A percentile compares a stretch with the other conserved stretches of the same genome.
Conservation (phyloP, 305 asterid species). For the Plantago lanceolata region DNA sequence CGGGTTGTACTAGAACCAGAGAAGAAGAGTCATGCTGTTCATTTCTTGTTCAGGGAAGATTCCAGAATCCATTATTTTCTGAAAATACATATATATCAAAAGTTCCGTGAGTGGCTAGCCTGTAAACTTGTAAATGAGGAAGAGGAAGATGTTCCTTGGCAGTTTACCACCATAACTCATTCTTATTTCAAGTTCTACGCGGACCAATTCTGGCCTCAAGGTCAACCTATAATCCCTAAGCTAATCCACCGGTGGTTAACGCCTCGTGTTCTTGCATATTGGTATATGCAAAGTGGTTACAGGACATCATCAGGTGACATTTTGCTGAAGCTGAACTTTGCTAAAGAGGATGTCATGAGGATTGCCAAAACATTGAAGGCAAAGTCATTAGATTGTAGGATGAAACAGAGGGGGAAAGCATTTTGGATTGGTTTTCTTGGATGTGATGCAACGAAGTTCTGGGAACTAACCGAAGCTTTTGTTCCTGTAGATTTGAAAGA, state of each 20-base stretch:
- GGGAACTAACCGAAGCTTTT: slow-evolving; percentile 63
- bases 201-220: slow-evolving; percentile 64
- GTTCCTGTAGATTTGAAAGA: slow-evolving; percentile 58
- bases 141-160: slow-evolving; percentile 34
- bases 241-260: slow-evolving; percentile 85
- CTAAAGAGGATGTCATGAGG: slow-evolving; percentile 48
- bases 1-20: slow-evolving; percentile 44
- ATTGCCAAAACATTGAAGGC: slow-evolving; percentile 46
- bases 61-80: slow-evolving; percentile 44
- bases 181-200: slow-evolving; percentile 61
- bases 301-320: slow-evolving; percentile 76
- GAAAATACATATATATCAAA: slow-evolving; percentile 52
- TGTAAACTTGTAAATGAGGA: slow-evolving; percentile 29
- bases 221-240: slow-evolving; percentile 57
- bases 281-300: slow-evolving; percentile 90
- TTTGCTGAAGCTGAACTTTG: slow-evolving; percentile 59
- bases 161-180: slow-evolving; percentile 53
- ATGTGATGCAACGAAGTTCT: slow-evolving; percentile 47
- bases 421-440: slow-evolving; percentile 89
- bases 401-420: slow-evolving; percentile 50
- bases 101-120: slow-evolving; percentile 71
- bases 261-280: slow-evolving; percentile 81
- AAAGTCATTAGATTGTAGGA: slow-evolving; percentile 50
- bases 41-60: slow-evolving; percentile 55
- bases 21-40: slow-evolving; percentile 34